phyloP scores from a whole-genome alignment of 106 monocot species.

The Allium fistulosum region DNA sequence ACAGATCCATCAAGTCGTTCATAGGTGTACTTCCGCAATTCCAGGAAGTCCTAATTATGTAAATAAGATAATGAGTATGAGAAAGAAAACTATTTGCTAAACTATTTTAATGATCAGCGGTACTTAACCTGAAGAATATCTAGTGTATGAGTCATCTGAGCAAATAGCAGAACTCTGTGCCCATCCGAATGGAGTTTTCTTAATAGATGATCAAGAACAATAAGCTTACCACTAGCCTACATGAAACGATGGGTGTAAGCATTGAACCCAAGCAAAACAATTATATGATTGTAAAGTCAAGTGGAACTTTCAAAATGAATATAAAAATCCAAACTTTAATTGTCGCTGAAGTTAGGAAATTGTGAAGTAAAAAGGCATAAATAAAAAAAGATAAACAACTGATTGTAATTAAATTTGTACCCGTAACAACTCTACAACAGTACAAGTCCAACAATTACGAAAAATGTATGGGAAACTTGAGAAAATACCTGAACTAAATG shows the following conservation, averaged over 20 bases:
- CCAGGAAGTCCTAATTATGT: conserved; percentile 66
- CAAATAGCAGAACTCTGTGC: conserved; percentile 84
- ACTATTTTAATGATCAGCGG: not conserved
- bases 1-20: conserved; percentile 98
- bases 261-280: not conserved
- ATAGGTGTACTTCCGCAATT: conserved; percentile 85
- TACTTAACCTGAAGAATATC: conserved; percentile 86
- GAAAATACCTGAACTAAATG: conserved; percentile 70
- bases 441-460: no score
- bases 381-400: no score
- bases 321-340: no score
- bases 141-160: conserved; percentile 98
- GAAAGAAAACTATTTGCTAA: not conserved
- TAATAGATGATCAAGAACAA: conserved; percentile 76
- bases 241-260: not conserved
- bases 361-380: no score
- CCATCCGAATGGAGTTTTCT: conserved; percentile 54
- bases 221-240: conserved; percentile 92
- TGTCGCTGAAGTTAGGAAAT: no score
- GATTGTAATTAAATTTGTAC: no score
- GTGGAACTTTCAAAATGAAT: not conserved
- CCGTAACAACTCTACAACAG: no score
- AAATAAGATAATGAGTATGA: not conserved
- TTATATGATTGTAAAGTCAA: not conserved
- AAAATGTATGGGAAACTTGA: no score